Conservation (phyloP, 1,284 basidiomycete species). For the Fomitopsis schrenkii region DNA sequence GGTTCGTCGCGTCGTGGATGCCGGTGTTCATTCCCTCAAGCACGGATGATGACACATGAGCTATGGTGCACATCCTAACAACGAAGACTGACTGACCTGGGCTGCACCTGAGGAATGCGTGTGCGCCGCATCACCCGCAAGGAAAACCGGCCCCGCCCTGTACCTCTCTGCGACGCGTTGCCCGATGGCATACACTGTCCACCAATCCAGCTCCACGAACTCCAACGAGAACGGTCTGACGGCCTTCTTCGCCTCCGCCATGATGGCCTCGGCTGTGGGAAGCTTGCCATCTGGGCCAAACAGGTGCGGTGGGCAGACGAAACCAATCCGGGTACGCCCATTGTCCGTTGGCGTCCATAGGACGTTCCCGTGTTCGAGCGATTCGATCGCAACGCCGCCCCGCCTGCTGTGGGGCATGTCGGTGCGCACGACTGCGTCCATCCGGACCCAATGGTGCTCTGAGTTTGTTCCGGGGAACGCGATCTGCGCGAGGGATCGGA, state of each 20-base stretch:
- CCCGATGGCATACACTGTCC: slow-evolving; percentile 7
- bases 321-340: slow-evolving; percentile 6
- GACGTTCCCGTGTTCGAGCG: slow-evolving; percentile 2
- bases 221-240: not conserved
- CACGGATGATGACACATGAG: not conserved
- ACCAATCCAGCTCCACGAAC: slow-evolving; percentile 7
- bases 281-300: not conserved
- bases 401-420: slow-evolving; percentile 2
- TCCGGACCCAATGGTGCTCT: slow-evolving; percentile 1
- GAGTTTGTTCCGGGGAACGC: slow-evolving; percentile 1
- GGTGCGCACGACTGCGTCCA: slow-evolving; percentile 4
- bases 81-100: not conserved
- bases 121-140: slow-evolving; percentile 5
- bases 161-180: slow-evolving; percentile 4
- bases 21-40: slow-evolving; percentile 6
- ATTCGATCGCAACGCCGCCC: slow-evolving; percentile 3
- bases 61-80: not conserved
- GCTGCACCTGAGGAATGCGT: slow-evolving; percentile 4
- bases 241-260: slow-evolving; percentile 8
- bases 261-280: slow-evolving; percentile 5
- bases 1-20: slow-evolving; percentile 5
- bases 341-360: slow-evolving; percentile 7
- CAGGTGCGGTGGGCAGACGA: slow-evolving; percentile 1
- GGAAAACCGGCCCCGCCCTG: not conserved
- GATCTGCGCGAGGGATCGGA: not conserved